These are phyloP conservation scores for Leersia perrieri DNA, from an alignment of 176 grass and related monocot genomes.

Conservation along the genomic window DNA sequence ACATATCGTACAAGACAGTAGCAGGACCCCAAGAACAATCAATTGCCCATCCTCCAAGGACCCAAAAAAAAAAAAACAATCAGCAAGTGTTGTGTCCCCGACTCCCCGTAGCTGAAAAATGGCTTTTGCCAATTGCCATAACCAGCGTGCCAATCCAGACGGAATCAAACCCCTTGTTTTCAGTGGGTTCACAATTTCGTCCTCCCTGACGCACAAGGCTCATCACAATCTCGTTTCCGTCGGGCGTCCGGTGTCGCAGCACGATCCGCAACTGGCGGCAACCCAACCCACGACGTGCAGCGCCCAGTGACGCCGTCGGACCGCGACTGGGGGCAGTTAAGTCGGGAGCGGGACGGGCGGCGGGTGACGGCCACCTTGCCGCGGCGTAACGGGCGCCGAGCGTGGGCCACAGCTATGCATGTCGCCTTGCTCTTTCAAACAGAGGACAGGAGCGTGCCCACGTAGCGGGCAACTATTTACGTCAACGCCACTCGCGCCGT, in stretches of 20 bases:
- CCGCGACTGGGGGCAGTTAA: slow-evolving; percentile 26
- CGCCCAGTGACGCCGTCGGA: background rate
- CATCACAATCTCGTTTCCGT: background rate
- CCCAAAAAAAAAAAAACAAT: slow-evolving; percentile 23
- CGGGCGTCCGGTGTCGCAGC: background rate
- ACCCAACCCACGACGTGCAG: background rate
- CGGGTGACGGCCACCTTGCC: background rate
- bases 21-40: background rate
- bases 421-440: background rate
- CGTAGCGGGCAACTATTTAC: background rate
- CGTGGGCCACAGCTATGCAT: background rate
- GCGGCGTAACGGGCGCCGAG: background rate
- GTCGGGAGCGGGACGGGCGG: slow-evolving; percentile 5
- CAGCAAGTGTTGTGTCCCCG: background rate
- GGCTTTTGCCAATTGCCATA: background rate
- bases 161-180: slow-evolving; percentile 33
- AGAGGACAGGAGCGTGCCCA: background rate
- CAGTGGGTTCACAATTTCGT: background rate
- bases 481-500: too few relatives aligned
- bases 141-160: slow-evolving; percentile 12
- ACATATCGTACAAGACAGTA: background rate
- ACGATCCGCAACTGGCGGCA: slow-evolving; percentile 10
- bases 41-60: background rate
- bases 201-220: background rate
- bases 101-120: background rate